Evolutionary conservation across 192 early-diverging fungal genomes (phyloP).

Genomic region (Backusella circina): DNA sequence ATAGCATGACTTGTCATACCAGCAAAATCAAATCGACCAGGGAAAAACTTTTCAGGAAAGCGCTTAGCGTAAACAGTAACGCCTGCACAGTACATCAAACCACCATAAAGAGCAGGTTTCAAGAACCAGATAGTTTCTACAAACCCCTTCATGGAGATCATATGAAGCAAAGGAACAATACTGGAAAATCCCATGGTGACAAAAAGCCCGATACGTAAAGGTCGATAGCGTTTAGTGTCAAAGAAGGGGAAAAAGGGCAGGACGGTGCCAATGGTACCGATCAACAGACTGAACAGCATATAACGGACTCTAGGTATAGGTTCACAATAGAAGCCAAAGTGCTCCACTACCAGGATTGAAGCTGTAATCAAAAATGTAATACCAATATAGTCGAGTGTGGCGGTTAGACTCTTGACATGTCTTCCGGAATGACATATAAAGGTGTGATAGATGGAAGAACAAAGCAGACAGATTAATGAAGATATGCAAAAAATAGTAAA

Average conservation of each 20-base stretch:
- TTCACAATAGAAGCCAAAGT: slow-evolving; percentile 54
- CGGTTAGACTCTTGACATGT: slow-evolving; percentile 45
- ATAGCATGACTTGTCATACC: slow-evolving; percentile 53
- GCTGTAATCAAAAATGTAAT: slow-evolving; percentile 57
- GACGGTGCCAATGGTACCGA: slow-evolving; percentile 43
- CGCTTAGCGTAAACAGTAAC: slow-evolving; percentile 57
- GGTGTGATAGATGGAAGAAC: slow-evolving; percentile 54
- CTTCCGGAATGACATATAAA: slow-evolving; percentile 52
- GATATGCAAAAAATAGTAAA: slow-evolving; percentile 49
- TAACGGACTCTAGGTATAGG: slow-evolving; percentile 35
- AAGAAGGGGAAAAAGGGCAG: slow-evolving; percentile 49
- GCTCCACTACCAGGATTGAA: slow-evolving; percentile 48
- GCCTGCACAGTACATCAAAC: slow-evolving; percentile 43
- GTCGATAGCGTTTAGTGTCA: slow-evolving; percentile 45
- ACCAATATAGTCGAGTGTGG: slow-evolving; percentile 56
- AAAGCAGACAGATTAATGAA: slow-evolving; percentile 48
- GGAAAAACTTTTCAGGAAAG: slow-evolving; percentile 55
- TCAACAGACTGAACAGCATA: slow-evolving; percentile 39
- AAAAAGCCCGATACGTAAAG: slow-evolving; percentile 48
- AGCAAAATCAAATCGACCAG: slow-evolving; percentile 50
- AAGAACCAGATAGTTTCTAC: slow-evolving; percentile 38
- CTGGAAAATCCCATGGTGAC: slow-evolving; percentile 46
- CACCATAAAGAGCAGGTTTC: slow-evolving; percentile 42
- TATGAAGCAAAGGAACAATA: slow-evolving; percentile 43
- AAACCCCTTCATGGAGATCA: slow-evolving; percentile 38